Evolutionary conservation across 495 filamentous ascomycete genomes (phyloP).

Genomic region (Aspergillus leporis): DNA sequence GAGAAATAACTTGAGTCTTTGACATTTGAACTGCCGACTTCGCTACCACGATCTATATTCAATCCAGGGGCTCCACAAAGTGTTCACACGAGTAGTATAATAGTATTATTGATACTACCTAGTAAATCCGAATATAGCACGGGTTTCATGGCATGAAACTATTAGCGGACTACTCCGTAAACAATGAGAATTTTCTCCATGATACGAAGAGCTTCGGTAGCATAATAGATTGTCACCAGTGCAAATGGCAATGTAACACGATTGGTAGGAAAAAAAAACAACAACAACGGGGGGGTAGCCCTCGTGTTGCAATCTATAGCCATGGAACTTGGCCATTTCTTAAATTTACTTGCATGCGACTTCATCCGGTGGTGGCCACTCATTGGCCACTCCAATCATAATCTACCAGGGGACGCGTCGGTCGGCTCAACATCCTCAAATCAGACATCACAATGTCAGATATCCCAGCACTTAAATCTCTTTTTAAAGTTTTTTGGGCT

Average conservation of each 20-base stretch:
- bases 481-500: neutral
- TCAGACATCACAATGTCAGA: neutral
- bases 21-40: neutral
- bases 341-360: neutral
- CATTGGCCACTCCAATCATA: neutral
- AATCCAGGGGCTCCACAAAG: neutral
- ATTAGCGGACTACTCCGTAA: neutral
- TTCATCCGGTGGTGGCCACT: neutral
- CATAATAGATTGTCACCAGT: too few relatives aligned
- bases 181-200: neutral
- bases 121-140: too few relatives aligned
- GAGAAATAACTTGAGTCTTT: neutral
- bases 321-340: conserved; percentile 1
- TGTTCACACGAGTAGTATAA: neutral
- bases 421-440: neutral
- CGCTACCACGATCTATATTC: neutral
- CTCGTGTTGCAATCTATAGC: neutral
- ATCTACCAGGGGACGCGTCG: neutral
- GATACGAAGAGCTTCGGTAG: neutral
- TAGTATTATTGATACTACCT: too few relatives aligned
- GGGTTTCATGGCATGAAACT: neutral
- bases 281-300: too few relatives aligned
- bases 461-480: neutral
- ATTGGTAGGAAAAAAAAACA: too few relatives aligned
- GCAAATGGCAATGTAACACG: too few relatives aligned